Evolutionary conservation across 2,329 filamentous ascomycete species (phyloP), one percentile per base, ranked within the genome.

Genomic region (Fusarium sp.): DNA sequence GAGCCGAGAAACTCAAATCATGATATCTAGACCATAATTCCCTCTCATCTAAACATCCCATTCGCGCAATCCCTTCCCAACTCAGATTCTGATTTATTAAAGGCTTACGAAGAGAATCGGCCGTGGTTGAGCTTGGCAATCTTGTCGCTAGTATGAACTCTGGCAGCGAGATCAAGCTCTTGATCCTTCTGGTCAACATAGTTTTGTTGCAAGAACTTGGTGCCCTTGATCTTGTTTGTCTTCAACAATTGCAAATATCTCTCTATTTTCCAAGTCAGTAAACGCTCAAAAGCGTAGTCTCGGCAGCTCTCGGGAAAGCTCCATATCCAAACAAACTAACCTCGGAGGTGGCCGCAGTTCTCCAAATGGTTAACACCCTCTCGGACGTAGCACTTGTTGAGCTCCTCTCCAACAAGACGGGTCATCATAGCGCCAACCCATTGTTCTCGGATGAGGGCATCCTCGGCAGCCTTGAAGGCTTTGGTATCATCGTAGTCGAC

Each of bases 391-490:
- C 93, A 96, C 85, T 94, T 95, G 83, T 91, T 88, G 85, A 96
- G 86, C 86, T 96, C 93, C 81, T 95, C 92, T 72, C 92, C 86
- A 61, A 96, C 92, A 71, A 96, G 84, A 69, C 93, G 88, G 64
- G 92, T 92, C 93, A 95, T 96, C 93, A 96, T 96, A 81, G 92
- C 91, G 81, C 90, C 91, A 67, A 96, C 93, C 94, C 94, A 96
- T 85, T 96, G 93, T 85, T 96, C 93, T 71, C 93, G 88, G 77
- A 96, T 89, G 63, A 96, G 88, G 73, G 93, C 89, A 81, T 96
- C 93, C 81, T 95, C 93, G 59, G 93, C 93, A 69, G 91, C 90
- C 86, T 95, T 96, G 80, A 96, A 86, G 76, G 90, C 89, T 80
- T 89, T 90, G 81, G 91, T 94, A 85, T 96, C 92, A 75, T 95